Percentiles rank a stretch among this genome's conserved stretches.
Evolutionary conservation across 2,329 filamentous ascomycete genomes (phyloP).

Genomic region (Rhinocladiella similis): DNA sequence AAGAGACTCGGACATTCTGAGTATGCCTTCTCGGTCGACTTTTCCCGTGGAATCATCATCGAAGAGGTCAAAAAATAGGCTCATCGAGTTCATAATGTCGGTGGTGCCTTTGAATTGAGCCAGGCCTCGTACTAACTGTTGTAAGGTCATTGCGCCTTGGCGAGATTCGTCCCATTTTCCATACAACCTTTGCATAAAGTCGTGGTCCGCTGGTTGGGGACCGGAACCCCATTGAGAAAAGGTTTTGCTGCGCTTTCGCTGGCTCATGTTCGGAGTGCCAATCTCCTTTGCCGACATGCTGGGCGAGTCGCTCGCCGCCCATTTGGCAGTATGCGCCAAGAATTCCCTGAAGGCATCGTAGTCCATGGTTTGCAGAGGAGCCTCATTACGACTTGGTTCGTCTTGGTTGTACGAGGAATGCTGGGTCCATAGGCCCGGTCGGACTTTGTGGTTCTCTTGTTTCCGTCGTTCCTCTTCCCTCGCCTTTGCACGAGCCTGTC

Average conservation of each 20-base stretch:
- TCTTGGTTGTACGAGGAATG: slow-evolving; percentile 25
- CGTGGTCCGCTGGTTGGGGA: slow-evolving; percentile 81
- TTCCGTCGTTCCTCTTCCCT: slow-evolving; percentile 72
- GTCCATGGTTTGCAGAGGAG: slow-evolving; percentile 69
- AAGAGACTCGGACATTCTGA: slow-evolving; percentile 90
- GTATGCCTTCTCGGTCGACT: slow-evolving; percentile 91
- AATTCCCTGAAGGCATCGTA: slow-evolving; percentile 97
- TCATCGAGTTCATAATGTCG: slow-evolving; percentile 97
- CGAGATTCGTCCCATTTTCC: slow-evolving; percentile 81
- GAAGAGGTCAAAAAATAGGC: slow-evolving; percentile 96
- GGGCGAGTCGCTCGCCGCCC: slow-evolving; percentile 88
- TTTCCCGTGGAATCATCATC: slow-evolving; percentile 89
- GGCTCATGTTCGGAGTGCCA: slow-evolving; percentile 42
- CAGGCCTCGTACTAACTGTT: slow-evolving; percentile 88
- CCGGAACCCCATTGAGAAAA: slow-evolving; percentile 59
- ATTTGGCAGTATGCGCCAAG: slow-evolving; percentile 82
- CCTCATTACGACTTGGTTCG: slow-evolving; percentile 63
- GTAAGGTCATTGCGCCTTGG: slow-evolving; percentile 75
- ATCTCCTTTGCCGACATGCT: slow-evolving; percentile 47
- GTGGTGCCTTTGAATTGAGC: slow-evolving; percentile 88
- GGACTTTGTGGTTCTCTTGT: slow-evolving; percentile 59
- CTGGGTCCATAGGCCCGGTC: slow-evolving; percentile 22
- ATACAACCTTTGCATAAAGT: slow-evolving; percentile 88
- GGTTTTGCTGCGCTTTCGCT: slow-evolving; percentile 51
- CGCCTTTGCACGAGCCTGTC: slow-evolving; percentile 77